These are phyloP conservation scores for Gossypium schwendimanii DNA, from an alignment of 441 rosid genomes.

Conservation along the genomic window DNA sequence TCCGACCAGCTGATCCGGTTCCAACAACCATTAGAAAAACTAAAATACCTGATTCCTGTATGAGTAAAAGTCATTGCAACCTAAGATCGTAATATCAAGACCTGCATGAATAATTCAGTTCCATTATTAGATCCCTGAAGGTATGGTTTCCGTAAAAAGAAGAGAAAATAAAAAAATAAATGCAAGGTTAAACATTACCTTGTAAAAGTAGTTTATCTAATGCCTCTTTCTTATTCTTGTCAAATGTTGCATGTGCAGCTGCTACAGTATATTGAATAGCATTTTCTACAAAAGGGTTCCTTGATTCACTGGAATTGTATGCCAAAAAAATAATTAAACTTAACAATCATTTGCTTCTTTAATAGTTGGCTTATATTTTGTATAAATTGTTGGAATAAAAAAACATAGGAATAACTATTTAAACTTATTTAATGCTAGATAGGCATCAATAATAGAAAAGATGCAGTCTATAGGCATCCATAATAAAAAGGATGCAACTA, in stretches of 20 bases:
- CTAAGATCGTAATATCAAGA: conserved; percentile 80
- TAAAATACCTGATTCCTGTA: conserved; percentile 73
- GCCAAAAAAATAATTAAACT: not conserved
- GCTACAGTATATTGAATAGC: conserved; percentile 74
- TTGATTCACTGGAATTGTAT: conserved; percentile 51
- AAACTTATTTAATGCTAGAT: not conserved
- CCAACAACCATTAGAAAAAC: not conserved
- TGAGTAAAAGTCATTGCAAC: conserved; percentile 96
- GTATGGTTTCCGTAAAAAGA: not conserved
- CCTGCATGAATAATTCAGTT: conserved; percentile 44
- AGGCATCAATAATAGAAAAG: not conserved
- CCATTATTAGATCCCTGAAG: conserved; percentile 21
- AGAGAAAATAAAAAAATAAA: not conserved
- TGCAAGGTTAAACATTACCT: conserved; percentile 37
- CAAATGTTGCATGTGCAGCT: conserved; percentile 56
- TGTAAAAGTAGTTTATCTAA: conserved; percentile 68
- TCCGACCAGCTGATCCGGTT: no score
- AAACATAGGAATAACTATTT: not conserved
- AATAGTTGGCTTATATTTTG: not conserved
- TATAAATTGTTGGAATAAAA: not conserved
- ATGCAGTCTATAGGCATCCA: not conserved
- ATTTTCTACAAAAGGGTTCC: conserved; percentile 88
- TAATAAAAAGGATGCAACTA: not conserved
- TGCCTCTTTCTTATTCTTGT: conserved; percentile 44
- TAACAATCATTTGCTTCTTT: not conserved